Evolutionary conservation across 768 basidiomycete genomes (phyloP).

Genomic region (Rhodotorula sphaerocarpa): DNA sequence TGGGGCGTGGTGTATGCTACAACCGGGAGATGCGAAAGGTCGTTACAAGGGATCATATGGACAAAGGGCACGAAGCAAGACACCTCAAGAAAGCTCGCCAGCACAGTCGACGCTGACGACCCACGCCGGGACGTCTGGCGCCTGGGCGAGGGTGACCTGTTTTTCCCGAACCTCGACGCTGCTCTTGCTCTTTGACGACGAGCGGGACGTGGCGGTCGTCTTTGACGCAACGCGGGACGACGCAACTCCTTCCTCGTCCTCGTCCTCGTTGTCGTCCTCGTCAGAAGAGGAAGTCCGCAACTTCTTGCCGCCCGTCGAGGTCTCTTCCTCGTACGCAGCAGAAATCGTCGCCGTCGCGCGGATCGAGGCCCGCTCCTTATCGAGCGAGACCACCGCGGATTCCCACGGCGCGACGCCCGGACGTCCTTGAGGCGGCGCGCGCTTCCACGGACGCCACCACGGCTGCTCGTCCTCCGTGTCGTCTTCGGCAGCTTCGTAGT

Average conservation of each 20-base stretch:
- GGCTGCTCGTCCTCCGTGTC: not conserved
- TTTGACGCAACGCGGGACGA: not conserved
- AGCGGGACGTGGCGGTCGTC: not conserved
- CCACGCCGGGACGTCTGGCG: not conserved
- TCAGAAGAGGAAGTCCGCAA: no score
- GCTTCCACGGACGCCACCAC: conserved; percentile 10
- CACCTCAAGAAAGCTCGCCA: not conserved
- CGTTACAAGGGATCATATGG: no score
- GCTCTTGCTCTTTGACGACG: not conserved
- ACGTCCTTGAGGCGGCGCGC: conserved; percentile 10
- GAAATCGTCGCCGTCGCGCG: not conserved
- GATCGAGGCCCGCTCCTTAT: not conserved
- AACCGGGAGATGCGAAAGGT: no score
- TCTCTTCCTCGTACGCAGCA: not conserved
- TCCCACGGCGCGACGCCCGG: conserved; percentile 9
- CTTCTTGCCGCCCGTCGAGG: not conserved
- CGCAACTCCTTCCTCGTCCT: not conserved
- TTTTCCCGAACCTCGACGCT: not conserved
- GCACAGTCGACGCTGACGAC: conserved; percentile 22
- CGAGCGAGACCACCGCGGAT: not conserved
- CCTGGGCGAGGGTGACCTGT: not conserved
- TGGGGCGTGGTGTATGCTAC: no score
- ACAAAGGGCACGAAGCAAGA: not conserved
- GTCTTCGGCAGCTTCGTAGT: not conserved
- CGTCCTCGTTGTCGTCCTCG: not conserved